Evolutionary conservation across 2,329 filamentous ascomycete species (phyloP).

Genomic region (Dactylellina cionopaga): DNA sequence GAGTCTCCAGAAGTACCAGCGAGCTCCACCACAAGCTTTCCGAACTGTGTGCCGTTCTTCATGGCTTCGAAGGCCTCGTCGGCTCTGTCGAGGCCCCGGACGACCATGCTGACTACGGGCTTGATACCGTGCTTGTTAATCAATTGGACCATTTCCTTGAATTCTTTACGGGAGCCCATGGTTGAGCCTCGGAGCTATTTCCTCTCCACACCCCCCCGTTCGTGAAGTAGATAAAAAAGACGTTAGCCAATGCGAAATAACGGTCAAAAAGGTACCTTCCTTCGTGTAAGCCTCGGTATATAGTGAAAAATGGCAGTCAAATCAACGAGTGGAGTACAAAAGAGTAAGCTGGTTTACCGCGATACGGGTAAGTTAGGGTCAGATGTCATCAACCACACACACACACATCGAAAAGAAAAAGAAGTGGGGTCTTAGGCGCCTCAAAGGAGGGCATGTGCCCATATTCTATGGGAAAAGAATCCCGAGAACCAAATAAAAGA

Average conservation of each 20-base stretch:
- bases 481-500: constrained; percentile 3
- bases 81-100: constrained; percentile 79
- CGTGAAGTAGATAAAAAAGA: neutral
- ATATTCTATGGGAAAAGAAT: constrained; percentile 19
- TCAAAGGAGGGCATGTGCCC: constrained; percentile 14
- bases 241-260: constrained; percentile 1
- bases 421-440: constrained; percentile 51
- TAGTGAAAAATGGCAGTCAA: neutral
- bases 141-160: constrained; percentile 86
- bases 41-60: constrained; percentile 85
- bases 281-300: too few relatives aligned
- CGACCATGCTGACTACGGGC: constrained; percentile 79
- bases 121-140: constrained; percentile 76
- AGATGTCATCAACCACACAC: constrained; percentile 34
- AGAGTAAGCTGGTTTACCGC: constrained; percentile 7
- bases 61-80: constrained; percentile 87
- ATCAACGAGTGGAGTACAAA: neutral
- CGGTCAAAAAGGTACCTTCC: too few relatives aligned
- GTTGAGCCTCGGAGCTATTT: constrained; percentile 76
- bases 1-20: constrained; percentile 22
- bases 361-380: constrained; percentile 21
- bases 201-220: too few relatives aligned
- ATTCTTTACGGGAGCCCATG: constrained; percentile 91
- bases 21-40: constrained; percentile 75
- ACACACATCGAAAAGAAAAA: neutral